Evolutionary conservation across 2,329 filamentous ascomycete species (phyloP), one percentile per base, ranked within the genome.

Genomic region (Nigrograna mackinnonii): DNA sequence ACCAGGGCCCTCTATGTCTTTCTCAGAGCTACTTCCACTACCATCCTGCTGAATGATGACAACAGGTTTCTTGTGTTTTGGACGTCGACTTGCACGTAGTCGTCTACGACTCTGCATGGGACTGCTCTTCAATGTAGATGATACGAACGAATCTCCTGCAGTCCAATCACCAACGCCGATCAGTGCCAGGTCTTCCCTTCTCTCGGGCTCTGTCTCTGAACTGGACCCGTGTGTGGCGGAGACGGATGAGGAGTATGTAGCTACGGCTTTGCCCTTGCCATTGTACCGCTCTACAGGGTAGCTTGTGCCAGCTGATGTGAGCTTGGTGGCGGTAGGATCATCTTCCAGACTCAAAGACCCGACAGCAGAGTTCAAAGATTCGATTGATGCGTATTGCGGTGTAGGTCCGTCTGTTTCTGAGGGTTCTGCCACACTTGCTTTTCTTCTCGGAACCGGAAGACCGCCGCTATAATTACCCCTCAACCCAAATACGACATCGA

Each of bases 201-300:
- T 42, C 33, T 50, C 46, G 12, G 32, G 42, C 18, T 54, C 44
- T 11, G 43, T 44, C 24, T 62, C 57, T 5, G 55, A 60, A 5
- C 30, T 49, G 22, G 60, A 64, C 1, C 59, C 59, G 30, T 60
- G 41, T 6, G 55, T 54, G 13, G 56, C 60, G 16, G 56, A 60
- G 2, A 60, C 34, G 3, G 58, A 64, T 12, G 59, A 52, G 14
- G 52, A 43, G 37, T 55, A 57, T 6, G 32, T 37, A 3, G 38
- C 41, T 21, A 41, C 30, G 3, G 35, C 45, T 41, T 57, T 58
- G 30, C 48, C 48, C 19, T 54, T 50, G 4, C 46, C 42, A 3
- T 44, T 49, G 16, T 49, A 30, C 2, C 35, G 37, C 19, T 44
- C 21, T 5, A 41, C 22, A 18, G 42, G 44, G 21, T 60, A 57